These are phyloP conservation scores for Neofusicoccum parvum DNA, from an alignment of 2,329 filamentous ascomycete species.

Conservation along the genomic window DNA sequence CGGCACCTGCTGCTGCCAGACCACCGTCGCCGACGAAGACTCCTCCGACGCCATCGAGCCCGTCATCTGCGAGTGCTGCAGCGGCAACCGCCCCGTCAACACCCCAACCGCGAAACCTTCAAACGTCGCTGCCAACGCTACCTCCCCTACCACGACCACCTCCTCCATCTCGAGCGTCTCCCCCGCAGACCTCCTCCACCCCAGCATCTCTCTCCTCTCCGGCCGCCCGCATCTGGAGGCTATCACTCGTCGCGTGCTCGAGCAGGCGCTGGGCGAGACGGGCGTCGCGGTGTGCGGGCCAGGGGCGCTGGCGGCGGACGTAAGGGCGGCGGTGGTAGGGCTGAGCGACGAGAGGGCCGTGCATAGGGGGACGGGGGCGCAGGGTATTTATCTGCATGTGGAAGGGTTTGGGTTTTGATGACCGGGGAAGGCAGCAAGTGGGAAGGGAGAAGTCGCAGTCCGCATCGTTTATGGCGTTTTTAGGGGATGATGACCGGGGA, in stretches of 20 bases:
- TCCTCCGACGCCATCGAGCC: constrained; percentile 35
- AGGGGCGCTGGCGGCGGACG: constrained; percentile 55
- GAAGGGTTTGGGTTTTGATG: constrained; percentile 57
- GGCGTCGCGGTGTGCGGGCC: constrained; percentile 66
- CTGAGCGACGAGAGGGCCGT: constrained; percentile 67
- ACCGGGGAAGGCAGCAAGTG: no score
- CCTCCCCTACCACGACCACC: not conserved
- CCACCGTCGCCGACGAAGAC: constrained; percentile 48
- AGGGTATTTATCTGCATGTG: constrained; percentile 63
- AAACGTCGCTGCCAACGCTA: constrained; percentile 22
- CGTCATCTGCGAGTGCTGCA: constrained; percentile 42
- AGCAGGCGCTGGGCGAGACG: constrained; percentile 63
- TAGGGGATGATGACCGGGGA: no score
- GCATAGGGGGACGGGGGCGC: constrained; percentile 67
- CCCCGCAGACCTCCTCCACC: constrained; percentile 30
- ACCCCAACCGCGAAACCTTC: constrained; percentile 16
- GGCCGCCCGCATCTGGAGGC: constrained; percentile 56
- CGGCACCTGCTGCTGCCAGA: constrained; percentile 53
- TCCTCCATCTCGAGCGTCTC: not conserved
- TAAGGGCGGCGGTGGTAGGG: constrained; percentile 56
- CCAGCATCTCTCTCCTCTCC: constrained; percentile 42
- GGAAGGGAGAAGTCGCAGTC: no score
- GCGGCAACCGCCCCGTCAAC: constrained; percentile 23
- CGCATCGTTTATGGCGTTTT: no score
- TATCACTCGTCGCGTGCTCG: constrained; percentile 58